Conservation (phyloP, 2,329 filamentous ascomycete genomes). For the Pyrenochaeta sp. region DNA sequence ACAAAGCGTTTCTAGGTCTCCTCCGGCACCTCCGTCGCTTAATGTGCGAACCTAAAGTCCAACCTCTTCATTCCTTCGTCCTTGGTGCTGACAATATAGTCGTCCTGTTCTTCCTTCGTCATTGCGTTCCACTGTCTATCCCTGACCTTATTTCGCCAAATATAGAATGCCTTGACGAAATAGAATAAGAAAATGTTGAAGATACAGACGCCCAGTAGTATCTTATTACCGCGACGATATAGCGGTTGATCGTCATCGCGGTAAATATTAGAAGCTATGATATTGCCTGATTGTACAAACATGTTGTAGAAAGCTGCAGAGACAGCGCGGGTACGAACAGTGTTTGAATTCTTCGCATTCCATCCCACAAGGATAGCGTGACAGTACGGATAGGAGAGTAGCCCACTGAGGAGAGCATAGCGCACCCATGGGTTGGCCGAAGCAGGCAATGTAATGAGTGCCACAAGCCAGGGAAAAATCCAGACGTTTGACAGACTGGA, state of each 20-base stretch:
- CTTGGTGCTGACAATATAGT: constrained; percentile 39
- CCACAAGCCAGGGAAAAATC: constrained; percentile 67
- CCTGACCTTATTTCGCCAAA: constrained; percentile 51
- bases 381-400: constrained; percentile 64
- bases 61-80: constrained; percentile 41
- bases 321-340: constrained; percentile 51
- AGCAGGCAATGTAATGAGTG: constrained; percentile 58
- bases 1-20: neutral
- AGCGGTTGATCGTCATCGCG: constrained; percentile 56
- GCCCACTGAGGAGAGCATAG: constrained; percentile 59
- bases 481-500: constrained; percentile 64
- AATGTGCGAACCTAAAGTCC: constrained; percentile 44
- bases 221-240: constrained; percentile 54
- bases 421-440: constrained; percentile 59
- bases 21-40: neutral
- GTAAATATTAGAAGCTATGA: constrained; percentile 60
- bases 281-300: constrained; percentile 58
- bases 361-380: constrained; percentile 53
- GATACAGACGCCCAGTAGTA: constrained; percentile 43
- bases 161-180: constrained; percentile 52
- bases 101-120: constrained; percentile 38
- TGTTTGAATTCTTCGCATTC: constrained; percentile 51
- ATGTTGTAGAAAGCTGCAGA: constrained; percentile 54
- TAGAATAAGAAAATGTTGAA: constrained; percentile 46
- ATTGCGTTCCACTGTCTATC: constrained; percentile 40